These are phyloP conservation scores for Xerocomus nothofagi DNA, from an alignment of 1,284 basidiomycete species.

Conservation along the genomic window DNA sequence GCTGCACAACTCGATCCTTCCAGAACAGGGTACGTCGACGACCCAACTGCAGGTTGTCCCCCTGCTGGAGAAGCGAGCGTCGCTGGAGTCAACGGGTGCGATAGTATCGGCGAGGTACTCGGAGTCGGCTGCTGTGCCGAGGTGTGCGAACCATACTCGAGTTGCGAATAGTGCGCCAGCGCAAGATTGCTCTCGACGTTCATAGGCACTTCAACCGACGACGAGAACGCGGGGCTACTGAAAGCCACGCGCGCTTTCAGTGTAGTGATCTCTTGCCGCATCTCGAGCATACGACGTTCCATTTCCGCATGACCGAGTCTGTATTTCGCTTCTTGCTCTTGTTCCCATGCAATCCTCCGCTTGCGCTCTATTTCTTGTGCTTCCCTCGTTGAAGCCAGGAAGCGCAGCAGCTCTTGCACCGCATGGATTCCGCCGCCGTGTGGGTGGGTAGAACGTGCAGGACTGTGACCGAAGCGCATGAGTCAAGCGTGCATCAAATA, in stretches of 20 bases:
- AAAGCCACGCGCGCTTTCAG: constrained; percentile 47
- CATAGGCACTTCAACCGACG: constrained; percentile 5
- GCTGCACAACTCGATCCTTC: constrained; percentile 8
- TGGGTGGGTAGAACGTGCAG: constrained; percentile 17
- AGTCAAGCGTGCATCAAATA: constrained; percentile 1
- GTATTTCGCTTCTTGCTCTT: constrained; percentile 61
- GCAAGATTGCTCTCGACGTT: neutral
- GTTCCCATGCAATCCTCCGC: constrained; percentile 63
- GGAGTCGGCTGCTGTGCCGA: constrained; percentile 36
- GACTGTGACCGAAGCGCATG: constrained; percentile 7
- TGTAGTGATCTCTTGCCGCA: constrained; percentile 56
- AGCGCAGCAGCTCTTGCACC: constrained; percentile 57
- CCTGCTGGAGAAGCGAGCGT: constrained; percentile 3
- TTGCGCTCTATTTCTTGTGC: constrained; percentile 58
- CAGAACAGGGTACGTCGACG: constrained; percentile 1
- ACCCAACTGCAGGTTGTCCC: constrained; percentile 2
- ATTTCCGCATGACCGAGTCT: constrained; percentile 55
- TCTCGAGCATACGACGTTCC: constrained; percentile 54
- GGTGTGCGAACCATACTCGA: constrained; percentile 13
- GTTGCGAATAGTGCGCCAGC: constrained; percentile 13
- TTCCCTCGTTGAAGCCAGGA: constrained; percentile 52
- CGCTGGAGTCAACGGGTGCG: constrained; percentile 26
- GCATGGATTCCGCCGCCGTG: constrained; percentile 42
- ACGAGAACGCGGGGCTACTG: constrained; percentile 23
- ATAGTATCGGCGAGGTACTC: constrained; percentile 34